These are phyloP conservation scores for Ophioceras dolichostomum DNA, from an alignment of 2,329 filamentous ascomycete species.

Conservation along the genomic window DNA sequence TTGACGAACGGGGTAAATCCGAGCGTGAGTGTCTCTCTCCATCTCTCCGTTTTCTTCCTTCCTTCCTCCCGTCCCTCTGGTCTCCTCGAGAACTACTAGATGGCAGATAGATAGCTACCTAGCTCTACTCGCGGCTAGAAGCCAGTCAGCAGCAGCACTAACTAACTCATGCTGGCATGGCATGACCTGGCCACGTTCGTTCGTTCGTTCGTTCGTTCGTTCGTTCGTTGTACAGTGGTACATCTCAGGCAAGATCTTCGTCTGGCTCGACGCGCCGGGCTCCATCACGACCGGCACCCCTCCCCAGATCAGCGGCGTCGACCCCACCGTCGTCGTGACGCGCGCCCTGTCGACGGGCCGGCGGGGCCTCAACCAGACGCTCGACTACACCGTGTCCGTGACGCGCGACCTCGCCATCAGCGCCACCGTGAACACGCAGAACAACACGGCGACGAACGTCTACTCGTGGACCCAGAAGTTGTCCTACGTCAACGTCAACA, in stretches of 20 bases:
- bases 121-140: too few relatives aligned
- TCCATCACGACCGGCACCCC: conserved; percentile 35
- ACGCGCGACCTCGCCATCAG: conserved; percentile 40
- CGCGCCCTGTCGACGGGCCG: conserved; percentile 30
- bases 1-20: conserved; percentile 25
- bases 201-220: background rate
- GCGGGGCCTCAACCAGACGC: conserved; percentile 43
- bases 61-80: too few relatives aligned
- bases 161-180: background rate
- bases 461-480: conserved; percentile 48
- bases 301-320: conserved; percentile 13
- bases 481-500: conserved; percentile 37
- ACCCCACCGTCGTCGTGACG: conserved; percentile 25
- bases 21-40: background rate
- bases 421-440: conserved; percentile 37
- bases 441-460: conserved; percentile 7
- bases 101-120: too few relatives aligned
- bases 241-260: conserved; percentile 66
- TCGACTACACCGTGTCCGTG: conserved; percentile 46
- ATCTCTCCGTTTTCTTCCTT: background rate
- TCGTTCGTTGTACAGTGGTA: conserved; percentile 39
- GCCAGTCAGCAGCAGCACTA: too few relatives aligned
- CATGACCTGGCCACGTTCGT: background rate
- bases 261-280: conserved; percentile 50
- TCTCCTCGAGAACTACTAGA: too few relatives aligned